Evolutionary conservation across 1,284 basidiomycete species (phyloP).

Genomic region (Leucoagaricus sp.): DNA sequence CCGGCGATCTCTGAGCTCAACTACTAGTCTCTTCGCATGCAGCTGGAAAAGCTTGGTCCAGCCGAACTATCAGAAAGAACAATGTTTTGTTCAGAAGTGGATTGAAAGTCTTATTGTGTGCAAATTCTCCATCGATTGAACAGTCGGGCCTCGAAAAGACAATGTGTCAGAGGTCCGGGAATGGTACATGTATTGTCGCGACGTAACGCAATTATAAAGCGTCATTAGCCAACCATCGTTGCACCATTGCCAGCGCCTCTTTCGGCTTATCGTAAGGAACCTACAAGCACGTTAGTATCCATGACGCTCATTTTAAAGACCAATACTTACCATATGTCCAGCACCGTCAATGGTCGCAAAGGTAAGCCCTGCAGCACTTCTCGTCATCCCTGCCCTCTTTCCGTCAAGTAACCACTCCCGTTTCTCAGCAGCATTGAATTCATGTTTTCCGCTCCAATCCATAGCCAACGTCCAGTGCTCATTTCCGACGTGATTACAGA

Average conservation of each 20-base stretch:
- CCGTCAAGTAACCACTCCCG: constrained; percentile 60
- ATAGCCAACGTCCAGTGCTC: constrained; percentile 62
- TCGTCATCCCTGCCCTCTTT: constrained; percentile 53
- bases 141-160: not conserved
- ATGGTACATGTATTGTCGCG: too few relatives aligned
- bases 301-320: not conserved
- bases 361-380: constrained; percentile 58
- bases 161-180: not conserved
- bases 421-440: constrained; percentile 47
- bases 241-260: constrained; percentile 51
- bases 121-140: too few relatives aligned
- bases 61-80: too few relatives aligned
- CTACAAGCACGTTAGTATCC: constrained; percentile 29
- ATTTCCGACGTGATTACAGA: constrained; percentile 80
- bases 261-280: constrained; percentile 65
- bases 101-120: too few relatives aligned
- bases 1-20: too few relatives aligned
- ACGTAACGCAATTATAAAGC: constrained; percentile 19
- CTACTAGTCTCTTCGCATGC: too few relatives aligned
- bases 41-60: too few relatives aligned
- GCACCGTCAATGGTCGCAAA: constrained; percentile 62
- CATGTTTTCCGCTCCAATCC: constrained; percentile 61
- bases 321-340: constrained; percentile 61
- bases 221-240: constrained; percentile 48
- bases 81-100: too few relatives aligned